Evolutionary conservation across 805 yeast genomes (phyloP), one percentile per base, ranked within the genome.

Genomic region (Candida sakaeoensis): DNA sequence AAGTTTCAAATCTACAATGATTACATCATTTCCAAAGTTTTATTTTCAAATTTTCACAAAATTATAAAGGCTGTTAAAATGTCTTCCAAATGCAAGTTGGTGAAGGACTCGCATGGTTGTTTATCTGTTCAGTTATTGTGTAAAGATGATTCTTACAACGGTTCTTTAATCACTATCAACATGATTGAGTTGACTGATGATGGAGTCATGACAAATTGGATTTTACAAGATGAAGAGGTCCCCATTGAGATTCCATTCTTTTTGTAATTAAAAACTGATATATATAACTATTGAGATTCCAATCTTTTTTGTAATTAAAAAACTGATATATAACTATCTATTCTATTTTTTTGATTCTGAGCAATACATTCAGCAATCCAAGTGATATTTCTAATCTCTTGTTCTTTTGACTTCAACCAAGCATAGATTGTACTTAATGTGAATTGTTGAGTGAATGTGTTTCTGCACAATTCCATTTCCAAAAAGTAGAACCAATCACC

Each of bases 291-390:
- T n/a, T n/a, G n/a, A n/a, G n/a, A n/a, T n/a, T n/a, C n/a, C n/a
- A n/a, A n/a, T n/a, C n/a, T n/a, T n/a, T n/a, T n/a, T n/a, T n/a
- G n/a, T n/a, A n/a, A 70, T 21, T 68, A 89, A 52, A 82, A 88
- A 29, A 91, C 96, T 32, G 95, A 72, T 45, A 95, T 89, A 61
- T 89, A 95, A 61, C 86, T 87, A 53, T 84, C 82, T 50, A 93
- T 87, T 62, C 96, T 79, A 58, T 87, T 95, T 69, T 89, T 87
- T 73, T 93, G 99, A 60, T 89, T 90, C 64, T 95, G 99, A 23
- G 98, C 96, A 68, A 93, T 93, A 72, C 99, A 93, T 69, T 93
- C 99, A 36, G 98, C 96, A 42, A 93, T 91, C 99, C 99, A 93
- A n/a, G 98, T 88, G 50, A 93, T 84, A 61, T 93, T 93, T 65